Base-by-base conservation (phyloP, 176 grass and related monocot species). In the Tillandsia fasciculata region DNA sequence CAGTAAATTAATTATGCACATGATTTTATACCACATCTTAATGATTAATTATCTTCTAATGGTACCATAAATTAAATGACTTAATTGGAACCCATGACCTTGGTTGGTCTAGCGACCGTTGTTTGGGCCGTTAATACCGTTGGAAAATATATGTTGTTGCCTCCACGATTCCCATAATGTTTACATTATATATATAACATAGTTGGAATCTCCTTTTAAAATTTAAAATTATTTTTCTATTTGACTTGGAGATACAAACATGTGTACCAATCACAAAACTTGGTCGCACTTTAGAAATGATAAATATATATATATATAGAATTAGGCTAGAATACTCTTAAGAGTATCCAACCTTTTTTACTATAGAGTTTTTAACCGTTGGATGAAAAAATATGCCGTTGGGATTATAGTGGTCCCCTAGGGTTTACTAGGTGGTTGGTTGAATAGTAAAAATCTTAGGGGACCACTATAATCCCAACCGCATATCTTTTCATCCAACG, bases 51-150 rank as follows among this genome's bases (percentile, higher is more conserved):
- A 72, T 57, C 50, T 11, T 23, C 27, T 72, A 53, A 50, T 48
- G 33, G 14, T 64, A 12, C n/a, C 17, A 22, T 11, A 74, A 48
- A 61, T 10, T 48, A 29, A 8, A 49, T 8, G 18, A 70, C 71
- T 42, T 20, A 20, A 20, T 20, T 17, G 51, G 51, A 15, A 63
- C 20, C 15, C 6, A 63, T 64, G 71, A 74, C 71, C 23, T 48
- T 59, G 12, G 71, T 59, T 22, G 12, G 12, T 10, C 10, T 67
- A 47, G 63, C 64, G 52, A 64, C 68, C 26, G 71, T 74, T 81
- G 73, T 50, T 52, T 74, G 20, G 61, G 61, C 78, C 70, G 78
- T 74, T 69, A 61, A 74, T 81, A 81, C 78, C 51, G 71, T 75
- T 75, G 49, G 51, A 68, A 81, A 80, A 49, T 2, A 70, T 26